These are phyloP conservation scores for Termitomyces sp. DNA, from an alignment of 768 basidiomycete species.

Conservation along the genomic window DNA sequence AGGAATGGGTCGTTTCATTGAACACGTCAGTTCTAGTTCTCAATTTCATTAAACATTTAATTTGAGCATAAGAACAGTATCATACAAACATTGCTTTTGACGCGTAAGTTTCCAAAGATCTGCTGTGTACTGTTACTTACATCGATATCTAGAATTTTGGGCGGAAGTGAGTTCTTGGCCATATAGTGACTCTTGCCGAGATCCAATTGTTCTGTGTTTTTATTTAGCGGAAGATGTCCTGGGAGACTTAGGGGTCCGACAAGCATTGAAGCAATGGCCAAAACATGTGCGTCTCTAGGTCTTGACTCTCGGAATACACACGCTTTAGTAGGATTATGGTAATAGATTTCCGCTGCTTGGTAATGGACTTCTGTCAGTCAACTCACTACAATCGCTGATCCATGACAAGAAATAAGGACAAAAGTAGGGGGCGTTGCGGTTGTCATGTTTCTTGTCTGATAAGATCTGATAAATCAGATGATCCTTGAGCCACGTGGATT, in stretches of 20 bases:
- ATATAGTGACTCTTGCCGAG: neutral
- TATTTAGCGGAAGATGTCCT: constrained; percentile 49
- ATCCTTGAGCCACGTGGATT: neutral
- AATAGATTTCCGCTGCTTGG: no score
- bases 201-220: neutral
- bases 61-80: constrained; percentile 12
- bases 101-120: constrained; percentile 13
- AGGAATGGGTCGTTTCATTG: constrained; percentile 18
- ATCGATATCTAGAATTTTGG: constrained; percentile 15
- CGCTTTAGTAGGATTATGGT: neutral
- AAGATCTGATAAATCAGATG: neutral
- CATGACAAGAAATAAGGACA: no score
- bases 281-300: constrained; percentile 39
- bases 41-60: neutral
- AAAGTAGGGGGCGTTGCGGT: no score
- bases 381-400: no score
- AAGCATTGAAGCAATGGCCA: constrained; percentile 53
- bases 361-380: no score
- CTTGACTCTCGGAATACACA: neutral
- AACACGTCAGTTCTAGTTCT: constrained; percentile 13
- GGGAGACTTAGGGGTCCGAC: constrained; percentile 54
- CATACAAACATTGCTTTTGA: constrained; percentile 19
- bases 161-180: constrained; percentile 15
- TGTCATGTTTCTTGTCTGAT: neutral
- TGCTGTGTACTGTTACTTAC: neutral